Conservation (phyloP, 495 filamentous ascomycete genomes). For the Oidiodendron maius region DNA sequence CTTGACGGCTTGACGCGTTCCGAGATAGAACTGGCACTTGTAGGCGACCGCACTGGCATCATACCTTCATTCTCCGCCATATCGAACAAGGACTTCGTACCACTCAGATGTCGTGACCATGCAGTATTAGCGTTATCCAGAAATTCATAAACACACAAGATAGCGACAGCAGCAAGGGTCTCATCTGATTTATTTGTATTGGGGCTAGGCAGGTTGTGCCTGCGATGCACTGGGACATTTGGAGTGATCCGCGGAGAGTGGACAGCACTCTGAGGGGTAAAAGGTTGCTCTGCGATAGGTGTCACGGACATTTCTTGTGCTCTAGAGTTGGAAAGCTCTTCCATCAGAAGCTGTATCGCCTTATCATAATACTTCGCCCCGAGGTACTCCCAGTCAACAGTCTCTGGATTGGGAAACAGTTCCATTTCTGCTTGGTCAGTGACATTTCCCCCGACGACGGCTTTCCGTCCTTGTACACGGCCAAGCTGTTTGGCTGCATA, state of each 20-base stretch:
- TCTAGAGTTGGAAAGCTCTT: slow-evolving; percentile 38
- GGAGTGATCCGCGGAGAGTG: slow-evolving; percentile 9
- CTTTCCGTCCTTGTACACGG: slow-evolving; percentile 44
- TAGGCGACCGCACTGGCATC: slow-evolving; percentile 36
- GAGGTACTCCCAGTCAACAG: slow-evolving; percentile 48
- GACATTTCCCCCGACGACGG: slow-evolving; percentile 41
- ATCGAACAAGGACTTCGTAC: slow-evolving; percentile 57
- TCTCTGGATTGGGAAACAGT: slow-evolving; percentile 34
- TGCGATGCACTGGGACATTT: slow-evolving; percentile 8
- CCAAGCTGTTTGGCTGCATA: slow-evolving; percentile 58
- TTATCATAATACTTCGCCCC: slow-evolving; percentile 59
- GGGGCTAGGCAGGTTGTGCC: slow-evolving; percentile 14
- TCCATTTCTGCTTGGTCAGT: slow-evolving; percentile 47
- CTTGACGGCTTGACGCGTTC: slow-evolving; percentile 37
- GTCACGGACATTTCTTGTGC: slow-evolving; percentile 12
- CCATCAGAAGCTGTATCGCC: slow-evolving; percentile 56
- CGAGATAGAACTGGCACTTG: slow-evolving; percentile 16
- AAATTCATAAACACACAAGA: slow-evolving; percentile 60
- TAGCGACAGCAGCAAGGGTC: slow-evolving; percentile 55
- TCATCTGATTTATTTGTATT: slow-evolving; percentile 48
- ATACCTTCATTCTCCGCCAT: slow-evolving; percentile 55
- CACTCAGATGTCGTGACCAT: slow-evolving; percentile 59
- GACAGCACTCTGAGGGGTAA: slow-evolving; percentile 7
- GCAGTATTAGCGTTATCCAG: slow-evolving; percentile 53
- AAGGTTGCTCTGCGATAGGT: slow-evolving; percentile 16